Percentiles rank a stretch among this genome's conserved stretches.
These are phyloP conservation scores for Boletellus emodensis DNA, from an alignment of 768 basidiomycete genomes.

Conservation along the genomic window DNA sequence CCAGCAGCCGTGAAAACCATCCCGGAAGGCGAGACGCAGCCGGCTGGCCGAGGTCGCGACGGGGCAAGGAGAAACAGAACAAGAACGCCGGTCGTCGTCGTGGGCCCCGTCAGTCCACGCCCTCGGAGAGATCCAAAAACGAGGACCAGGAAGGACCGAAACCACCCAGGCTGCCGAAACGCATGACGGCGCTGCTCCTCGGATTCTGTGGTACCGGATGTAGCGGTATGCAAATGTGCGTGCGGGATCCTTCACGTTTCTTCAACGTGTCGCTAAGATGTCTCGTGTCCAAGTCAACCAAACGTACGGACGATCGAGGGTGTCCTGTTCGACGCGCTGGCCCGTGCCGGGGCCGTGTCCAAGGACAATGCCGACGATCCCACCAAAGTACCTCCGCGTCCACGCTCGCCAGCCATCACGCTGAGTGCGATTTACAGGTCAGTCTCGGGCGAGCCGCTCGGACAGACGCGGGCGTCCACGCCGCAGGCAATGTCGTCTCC, in stretches of 20 bases:
- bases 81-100: conserved; percentile 39
- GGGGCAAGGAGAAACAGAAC: conserved; percentile 36
- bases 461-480: conserved; percentile 97
- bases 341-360: conserved; percentile 90
- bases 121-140: conserved; percentile 22
- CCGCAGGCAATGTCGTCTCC: conserved; percentile 90
- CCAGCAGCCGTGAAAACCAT: too few species aligned
- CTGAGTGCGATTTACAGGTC: conserved; percentile 47
- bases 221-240: conserved; percentile 96
- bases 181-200: conserved; percentile 77
- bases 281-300: conserved; percentile 51
- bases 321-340: conserved; percentile 80
- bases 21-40: conserved; percentile 17
- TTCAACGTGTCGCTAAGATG: not conserved
- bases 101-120: conserved; percentile 38
- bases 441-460: conserved; percentile 83
- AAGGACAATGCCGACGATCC: conserved; percentile 91
- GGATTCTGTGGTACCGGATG: conserved; percentile 93
- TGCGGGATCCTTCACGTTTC: conserved; percentile 8
- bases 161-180: conserved; percentile 69
- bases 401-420: not conserved
- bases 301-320: conserved; percentile 83
- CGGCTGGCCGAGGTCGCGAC: conserved; percentile 32
- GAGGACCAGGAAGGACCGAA: conserved; percentile 29
- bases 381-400: conserved; percentile 56